Percentiles rank a stretch among this genome's conserved stretches.
Conservation (phyloP, 306 rosid species). For the Gastrolobium villosum region DNA sequence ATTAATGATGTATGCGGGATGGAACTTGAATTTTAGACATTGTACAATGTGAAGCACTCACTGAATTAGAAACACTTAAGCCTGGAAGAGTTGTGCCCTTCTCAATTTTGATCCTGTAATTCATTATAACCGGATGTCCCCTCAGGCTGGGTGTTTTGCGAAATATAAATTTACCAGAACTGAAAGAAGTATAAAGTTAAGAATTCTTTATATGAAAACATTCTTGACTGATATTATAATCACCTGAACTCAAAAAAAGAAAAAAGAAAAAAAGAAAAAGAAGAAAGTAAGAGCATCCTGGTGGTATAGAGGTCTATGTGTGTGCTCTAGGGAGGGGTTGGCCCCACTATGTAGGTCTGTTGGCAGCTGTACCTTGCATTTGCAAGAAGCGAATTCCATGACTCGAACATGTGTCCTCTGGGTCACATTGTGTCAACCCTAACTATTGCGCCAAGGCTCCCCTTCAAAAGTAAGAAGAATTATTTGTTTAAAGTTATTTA, state of each 20-base stretch:
- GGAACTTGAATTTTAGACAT: not conserved
- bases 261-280: no score
- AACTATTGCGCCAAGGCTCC: not conserved
- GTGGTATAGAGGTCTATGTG: not conserved
- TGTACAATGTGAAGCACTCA: not conserved
- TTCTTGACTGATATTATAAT: constrained; percentile 30
- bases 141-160: constrained; percentile 20
- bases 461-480: not conserved
- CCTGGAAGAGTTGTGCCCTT: constrained; percentile 5
- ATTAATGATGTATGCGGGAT: not conserved
- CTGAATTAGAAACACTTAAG: constrained; percentile 9
- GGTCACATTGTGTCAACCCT: not conserved
- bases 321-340: not conserved
- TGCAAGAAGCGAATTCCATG: not conserved
- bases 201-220: constrained; percentile 13
- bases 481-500: constrained; percentile 1
- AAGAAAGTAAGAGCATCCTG: not conserved
- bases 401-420: not conserved
- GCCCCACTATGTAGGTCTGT: not conserved
- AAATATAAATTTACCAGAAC: not conserved
- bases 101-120: not conserved
- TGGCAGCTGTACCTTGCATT: constrained; percentile 20
- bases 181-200: not conserved
- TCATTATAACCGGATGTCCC: constrained; percentile 3
- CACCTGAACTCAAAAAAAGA: not conserved